Base-by-base conservation (phyloP, 1,284 basidiomycete genomes). In the Dichomitus squalens region DNA sequence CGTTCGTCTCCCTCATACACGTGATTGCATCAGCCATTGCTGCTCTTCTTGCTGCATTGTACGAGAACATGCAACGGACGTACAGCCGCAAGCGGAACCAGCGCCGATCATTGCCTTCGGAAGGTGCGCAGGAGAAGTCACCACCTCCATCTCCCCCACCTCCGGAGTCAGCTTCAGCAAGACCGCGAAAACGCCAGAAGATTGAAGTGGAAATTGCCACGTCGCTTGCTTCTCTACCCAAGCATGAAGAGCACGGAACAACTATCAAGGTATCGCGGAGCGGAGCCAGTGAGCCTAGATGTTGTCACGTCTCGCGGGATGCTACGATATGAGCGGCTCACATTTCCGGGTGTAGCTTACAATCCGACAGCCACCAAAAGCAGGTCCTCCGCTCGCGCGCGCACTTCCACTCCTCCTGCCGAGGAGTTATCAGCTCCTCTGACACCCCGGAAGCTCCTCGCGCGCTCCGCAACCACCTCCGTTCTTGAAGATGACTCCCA, bases 111-210 rank as follows among this genome's bases (percentile, higher is more conserved):
- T 53, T 49, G 27, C 53, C 60, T 9, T 18, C 55, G 12, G 64
- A 54, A 14, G 54, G 34, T 39, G 33, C 31, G 11, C 14, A 43
- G 20, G 53, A 54, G 16, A 52, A 56, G 8, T 38, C 54, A 12
- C 44, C 49, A 16, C 39, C 47, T 14, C 27, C 56, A 14, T 51
- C 59, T n/a, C 29, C 34, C 6, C 18, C 44, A 18, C 29, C n/a
- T n/a, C 31, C 20, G 8, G 31, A 47, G 20, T 34, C 44, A 21
- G 54, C 43, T 20, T 31, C 52, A 1, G 14, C 23, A 3, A 52
- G 58, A 0, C 64, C 69, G 1, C 64, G 59, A 7, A 74, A 75
- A 49, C 65, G 67, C 2, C 59, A 58, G 52, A 67, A 60, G 52
- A 53, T 68, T 18, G 57, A 60, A 38, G 65, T 63, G 8, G 65